Evolutionary conservation across 2,329 filamentous ascomycete genomes (phyloP).

Genomic region (Trichoderma hamatum): DNA sequence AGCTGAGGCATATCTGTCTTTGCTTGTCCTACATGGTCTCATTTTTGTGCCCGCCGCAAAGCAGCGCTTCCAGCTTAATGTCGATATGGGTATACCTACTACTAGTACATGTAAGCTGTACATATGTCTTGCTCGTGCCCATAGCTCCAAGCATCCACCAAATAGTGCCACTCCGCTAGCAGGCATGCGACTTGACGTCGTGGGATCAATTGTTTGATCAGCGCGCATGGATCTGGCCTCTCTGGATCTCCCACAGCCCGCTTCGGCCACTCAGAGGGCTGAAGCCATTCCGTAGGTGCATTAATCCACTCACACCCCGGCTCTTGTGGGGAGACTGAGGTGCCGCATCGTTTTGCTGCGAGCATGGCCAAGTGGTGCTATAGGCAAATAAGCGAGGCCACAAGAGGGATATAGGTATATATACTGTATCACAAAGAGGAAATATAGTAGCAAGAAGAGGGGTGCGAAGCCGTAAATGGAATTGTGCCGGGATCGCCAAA

Average conservation of each 20-base stretch:
- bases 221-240: slow-evolving; percentile 24
- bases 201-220: slow-evolving; percentile 19
- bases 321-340: slow-evolving; percentile 17
- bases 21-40: background rate
- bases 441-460: background rate
- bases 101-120: slow-evolving; percentile 5
- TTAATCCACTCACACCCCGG: slow-evolving; percentile 21
- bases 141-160: background rate
- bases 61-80: background rate
- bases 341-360: slow-evolving; percentile 5
- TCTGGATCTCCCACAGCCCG: slow-evolving; percentile 14
- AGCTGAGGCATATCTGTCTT: background rate
- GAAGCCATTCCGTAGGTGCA: slow-evolving; percentile 12
- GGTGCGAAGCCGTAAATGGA: background rate
- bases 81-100: background rate
- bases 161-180: background rate
- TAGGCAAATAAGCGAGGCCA: background rate
- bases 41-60: background rate
- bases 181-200: slow-evolving; percentile 6
- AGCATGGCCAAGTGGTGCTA: background rate
- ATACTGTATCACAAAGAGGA: background rate
- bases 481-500: background rate
- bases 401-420: background rate
- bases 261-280: background rate
- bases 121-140: background rate